Evolutionary conservation across 2,329 filamentous ascomycete genomes (phyloP).

Genomic region (Cytospora chrysosperma): DNA sequence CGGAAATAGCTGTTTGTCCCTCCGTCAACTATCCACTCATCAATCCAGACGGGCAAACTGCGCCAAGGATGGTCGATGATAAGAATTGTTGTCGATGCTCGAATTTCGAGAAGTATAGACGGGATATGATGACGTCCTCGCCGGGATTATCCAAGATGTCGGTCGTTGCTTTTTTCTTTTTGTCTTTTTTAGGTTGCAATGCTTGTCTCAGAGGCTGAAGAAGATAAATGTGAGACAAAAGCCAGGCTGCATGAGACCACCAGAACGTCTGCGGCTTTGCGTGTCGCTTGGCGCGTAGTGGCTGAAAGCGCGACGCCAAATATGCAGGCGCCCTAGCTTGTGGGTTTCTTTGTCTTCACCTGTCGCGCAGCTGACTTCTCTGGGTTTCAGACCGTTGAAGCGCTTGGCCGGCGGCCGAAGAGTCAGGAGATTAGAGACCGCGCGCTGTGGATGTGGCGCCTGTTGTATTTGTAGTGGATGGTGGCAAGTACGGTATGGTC

Average conservation of each 20-base stretch:
- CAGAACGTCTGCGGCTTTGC: constrained; percentile 16
- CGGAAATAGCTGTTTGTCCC: constrained; percentile 3
- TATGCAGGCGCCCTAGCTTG: constrained; percentile 9
- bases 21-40: constrained; percentile 6
- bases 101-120: neutral
- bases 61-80: neutral
- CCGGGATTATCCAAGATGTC: constrained; percentile 2
- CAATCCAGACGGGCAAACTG: constrained; percentile 4
- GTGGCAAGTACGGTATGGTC: neutral
- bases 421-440: neutral
- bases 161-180: neutral
- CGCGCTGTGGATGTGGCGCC: too few species aligned
- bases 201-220: constrained; percentile 12
- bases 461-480: neutral
- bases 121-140: neutral
- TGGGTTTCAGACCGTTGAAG: neutral
- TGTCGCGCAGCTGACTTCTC: neutral
- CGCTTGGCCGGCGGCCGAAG: neutral
- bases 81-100: neutral
- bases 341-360: neutral
- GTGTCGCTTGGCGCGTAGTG: constrained; percentile 6
- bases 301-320: constrained; percentile 1
- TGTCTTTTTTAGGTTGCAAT: neutral
- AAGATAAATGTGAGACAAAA: neutral
- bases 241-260: constrained; percentile 23